phyloP scores from a whole-genome alignment of 805 yeast genomes.

The Teunomyces funiuensis region DNA sequence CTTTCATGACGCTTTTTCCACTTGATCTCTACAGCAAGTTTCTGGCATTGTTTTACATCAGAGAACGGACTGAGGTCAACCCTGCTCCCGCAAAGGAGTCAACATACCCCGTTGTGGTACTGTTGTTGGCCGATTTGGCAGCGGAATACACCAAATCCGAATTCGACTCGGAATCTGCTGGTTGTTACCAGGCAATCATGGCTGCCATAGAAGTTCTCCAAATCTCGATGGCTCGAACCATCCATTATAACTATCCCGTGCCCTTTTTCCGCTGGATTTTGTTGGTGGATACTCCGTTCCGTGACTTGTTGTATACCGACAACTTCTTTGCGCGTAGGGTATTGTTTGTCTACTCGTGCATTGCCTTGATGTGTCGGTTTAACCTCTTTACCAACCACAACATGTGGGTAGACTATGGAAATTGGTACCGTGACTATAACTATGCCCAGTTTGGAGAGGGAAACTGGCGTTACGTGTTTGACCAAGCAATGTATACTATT shows the following conservation, averaged over 20 bases:
- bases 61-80: neutral
- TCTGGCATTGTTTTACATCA: slow-evolving; percentile 2
- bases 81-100: slow-evolving; percentile 3
- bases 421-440: slow-evolving; percentile 19
- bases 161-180: neutral
- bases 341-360: slow-evolving; percentile 20
- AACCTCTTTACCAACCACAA: slow-evolving; percentile 19
- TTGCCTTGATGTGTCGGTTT: slow-evolving; percentile 22
- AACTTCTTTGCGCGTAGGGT: slow-evolving; percentile 27
- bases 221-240: slow-evolving; percentile 12
- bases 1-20: slow-evolving; percentile 2
- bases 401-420: slow-evolving; percentile 28
- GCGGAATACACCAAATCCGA: neutral
- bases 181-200: slow-evolving; percentile 4
- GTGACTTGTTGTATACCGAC: slow-evolving; percentile 18
- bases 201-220: slow-evolving; percentile 14
- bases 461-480: slow-evolving; percentile 14
- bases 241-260: slow-evolving; percentile 23
- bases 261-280: slow-evolving; percentile 33
- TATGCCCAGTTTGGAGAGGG: slow-evolving; percentile 7
- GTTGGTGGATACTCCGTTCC: slow-evolving; percentile 15
- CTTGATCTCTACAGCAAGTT: neutral
- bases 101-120: slow-evolving; percentile 9
- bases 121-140: slow-evolving; percentile 6
- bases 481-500: slow-evolving; percentile 11